phyloP scores from a whole-genome alignment of 768 basidiomycete genomes.

The Boletus sp. region DNA sequence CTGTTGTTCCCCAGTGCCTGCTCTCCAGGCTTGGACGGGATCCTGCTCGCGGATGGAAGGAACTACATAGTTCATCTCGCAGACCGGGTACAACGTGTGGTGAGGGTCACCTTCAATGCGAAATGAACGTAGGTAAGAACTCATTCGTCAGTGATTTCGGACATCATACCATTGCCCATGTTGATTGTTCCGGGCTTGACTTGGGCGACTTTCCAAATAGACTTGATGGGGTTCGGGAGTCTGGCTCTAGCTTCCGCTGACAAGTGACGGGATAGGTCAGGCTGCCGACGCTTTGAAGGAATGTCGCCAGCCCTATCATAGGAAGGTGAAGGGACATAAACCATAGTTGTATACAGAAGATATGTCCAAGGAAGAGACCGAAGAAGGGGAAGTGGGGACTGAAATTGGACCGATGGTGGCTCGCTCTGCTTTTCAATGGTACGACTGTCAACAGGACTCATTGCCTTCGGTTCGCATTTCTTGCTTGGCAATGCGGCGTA shows the following conservation, averaged over 20 bases:
- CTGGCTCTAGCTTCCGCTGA: conserved; percentile 34
- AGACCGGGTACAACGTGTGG: conserved; percentile 32
- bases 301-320: conserved; percentile 10
- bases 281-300: conserved; percentile 26
- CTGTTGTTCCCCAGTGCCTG: conserved; percentile 28
- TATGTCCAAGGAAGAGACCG: not conserved
- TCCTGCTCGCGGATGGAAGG: conserved; percentile 30
- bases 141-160: not conserved
- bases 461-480: not conserved
- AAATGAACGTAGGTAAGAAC: not conserved
- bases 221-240: conserved; percentile 37
- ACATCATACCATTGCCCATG: conserved; percentile 34
- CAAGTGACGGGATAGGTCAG: conserved; percentile 33
- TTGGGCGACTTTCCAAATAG: conserved; percentile 37
- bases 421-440: conserved; percentile 14
- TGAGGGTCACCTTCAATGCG: conserved; percentile 33
- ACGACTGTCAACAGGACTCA: not conserved
- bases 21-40: conserved; percentile 32
- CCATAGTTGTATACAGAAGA: conserved; percentile 18
- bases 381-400: too few species aligned
- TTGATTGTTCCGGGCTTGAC: conserved; percentile 36
- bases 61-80: conserved; percentile 35
- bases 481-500: not conserved
- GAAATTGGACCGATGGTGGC: not conserved
- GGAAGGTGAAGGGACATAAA: conserved; percentile 21